A percentile compares a stretch with the other conserved stretches of the same genome.
These are phyloP conservation scores for Eucalyptus caleyi DNA, from an alignment of 345 rosid species.

Conservation along the genomic window DNA sequence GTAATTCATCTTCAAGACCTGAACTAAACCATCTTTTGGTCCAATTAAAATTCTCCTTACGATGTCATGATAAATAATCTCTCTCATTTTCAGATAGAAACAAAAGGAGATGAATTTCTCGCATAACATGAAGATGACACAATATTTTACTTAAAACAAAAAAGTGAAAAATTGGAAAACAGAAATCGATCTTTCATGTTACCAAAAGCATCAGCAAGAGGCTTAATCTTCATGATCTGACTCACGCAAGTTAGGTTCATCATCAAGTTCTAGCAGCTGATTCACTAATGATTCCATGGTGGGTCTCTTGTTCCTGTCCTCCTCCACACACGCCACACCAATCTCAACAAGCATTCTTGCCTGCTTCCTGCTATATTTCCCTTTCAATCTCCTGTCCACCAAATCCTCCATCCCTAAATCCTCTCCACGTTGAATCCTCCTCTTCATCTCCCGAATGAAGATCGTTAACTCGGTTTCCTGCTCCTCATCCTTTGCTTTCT, in stretches of 20 bases:
- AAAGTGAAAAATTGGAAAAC: neutral
- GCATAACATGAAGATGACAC: neutral
- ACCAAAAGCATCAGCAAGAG: neutral
- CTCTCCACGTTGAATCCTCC: constrained; percentile 1
- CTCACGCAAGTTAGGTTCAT: neutral
- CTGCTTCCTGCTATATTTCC: constrained; percentile 8
- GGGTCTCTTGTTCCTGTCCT: constrained; percentile 22
- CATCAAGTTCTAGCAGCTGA: constrained; percentile 4
- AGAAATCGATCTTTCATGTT: neutral
- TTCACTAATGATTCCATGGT: constrained; percentile 18
- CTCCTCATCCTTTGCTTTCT: neutral
- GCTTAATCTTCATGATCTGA: neutral
- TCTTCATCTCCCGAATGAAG: constrained; percentile 6
- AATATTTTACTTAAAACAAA: neutral
- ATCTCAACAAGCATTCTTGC: constrained; percentile 5
- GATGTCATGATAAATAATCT: neutral
- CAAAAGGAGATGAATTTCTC: neutral
- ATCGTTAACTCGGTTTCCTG: constrained; percentile 16
- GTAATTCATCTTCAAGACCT: neutral
- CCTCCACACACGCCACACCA: constrained; percentile 13
- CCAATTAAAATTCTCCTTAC: neutral
- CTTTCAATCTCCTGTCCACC: constrained; percentile 20
- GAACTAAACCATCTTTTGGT: neutral
- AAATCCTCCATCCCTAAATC: constrained; percentile 10
- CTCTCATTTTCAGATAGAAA: neutral